Percentiles rank a stretch among this genome's conserved stretches.
Evolutionary conservation across 495 filamentous ascomycete genomes (phyloP).

Genomic region (Aspergillus taichungensis): DNA sequence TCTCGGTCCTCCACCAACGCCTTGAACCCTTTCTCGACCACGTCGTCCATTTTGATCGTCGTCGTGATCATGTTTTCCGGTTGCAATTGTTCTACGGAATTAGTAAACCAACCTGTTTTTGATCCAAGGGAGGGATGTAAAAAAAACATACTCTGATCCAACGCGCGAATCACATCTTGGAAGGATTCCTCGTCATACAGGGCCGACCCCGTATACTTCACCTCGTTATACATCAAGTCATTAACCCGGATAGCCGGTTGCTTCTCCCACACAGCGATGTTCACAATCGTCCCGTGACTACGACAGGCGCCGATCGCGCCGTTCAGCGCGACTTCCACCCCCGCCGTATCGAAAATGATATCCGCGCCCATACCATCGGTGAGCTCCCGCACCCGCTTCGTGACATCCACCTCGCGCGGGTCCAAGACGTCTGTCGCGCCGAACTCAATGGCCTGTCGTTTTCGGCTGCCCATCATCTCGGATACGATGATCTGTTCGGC

Average conservation of each 20-base stretch:
- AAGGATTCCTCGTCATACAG: conserved; percentile 49
- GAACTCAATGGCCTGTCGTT: conserved; percentile 39
- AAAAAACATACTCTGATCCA: conserved; percentile 31
- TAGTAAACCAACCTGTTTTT: background rate
- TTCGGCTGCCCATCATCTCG: conserved; percentile 42
- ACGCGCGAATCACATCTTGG: conserved; percentile 43
- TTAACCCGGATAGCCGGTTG: conserved; percentile 39
- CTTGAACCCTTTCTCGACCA: conserved; percentile 50
- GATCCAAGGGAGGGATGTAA: background rate
- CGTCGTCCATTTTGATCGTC: conserved; percentile 42
- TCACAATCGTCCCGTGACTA: conserved; percentile 48
- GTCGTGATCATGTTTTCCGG: conserved; percentile 53
- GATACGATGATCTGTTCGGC: conserved; percentile 47
- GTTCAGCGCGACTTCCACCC: conserved; percentile 44
- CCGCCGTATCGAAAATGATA: conserved; percentile 50
- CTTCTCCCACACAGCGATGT: conserved; percentile 56
- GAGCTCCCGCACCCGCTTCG: conserved; percentile 33
- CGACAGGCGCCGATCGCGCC: conserved; percentile 40
- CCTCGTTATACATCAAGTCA: conserved; percentile 36
- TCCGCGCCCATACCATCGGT: conserved; percentile 43
- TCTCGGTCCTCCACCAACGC: conserved; percentile 47
- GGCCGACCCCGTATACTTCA: conserved; percentile 41
- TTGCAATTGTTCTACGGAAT: conserved; percentile 34
- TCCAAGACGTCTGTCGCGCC: conserved; percentile 50
- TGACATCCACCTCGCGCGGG: conserved; percentile 44